Evolutionary conservation across 805 yeast genomes (phyloP).

Genomic region (Metschnikowia reukaufii): DNA sequence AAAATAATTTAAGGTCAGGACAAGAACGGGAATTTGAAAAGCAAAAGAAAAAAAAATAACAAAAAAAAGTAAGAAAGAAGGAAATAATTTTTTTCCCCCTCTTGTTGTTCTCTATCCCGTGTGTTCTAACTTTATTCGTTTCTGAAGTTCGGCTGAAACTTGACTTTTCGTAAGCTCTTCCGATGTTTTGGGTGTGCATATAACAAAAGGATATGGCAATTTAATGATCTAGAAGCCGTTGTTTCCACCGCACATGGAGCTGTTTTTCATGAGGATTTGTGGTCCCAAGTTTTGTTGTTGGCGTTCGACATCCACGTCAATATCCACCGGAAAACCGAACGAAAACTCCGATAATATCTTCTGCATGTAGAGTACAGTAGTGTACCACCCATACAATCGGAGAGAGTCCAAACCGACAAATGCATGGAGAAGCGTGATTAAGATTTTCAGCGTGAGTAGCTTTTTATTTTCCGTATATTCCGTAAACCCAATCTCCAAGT

Average conservation of each 20-base stretch:
- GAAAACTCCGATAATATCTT: slow-evolving; percentile 6
- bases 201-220: not conserved
- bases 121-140: no score
- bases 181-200: slow-evolving; percentile 10
- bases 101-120: not conserved
- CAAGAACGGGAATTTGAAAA: not conserved
- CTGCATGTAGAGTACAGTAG: slow-evolving; percentile 18
- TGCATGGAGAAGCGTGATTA: slow-evolving; percentile 14
- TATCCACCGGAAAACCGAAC: slow-evolving; percentile 4
- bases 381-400: slow-evolving; percentile 25
- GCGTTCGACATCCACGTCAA: slow-evolving; percentile 6
- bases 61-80: not conserved
- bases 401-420: slow-evolving; percentile 22
- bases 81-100: not conserved
- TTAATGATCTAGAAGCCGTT: not conserved
- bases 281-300: not conserved
- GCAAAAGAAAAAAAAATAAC: not conserved
- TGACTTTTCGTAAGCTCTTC: no score
- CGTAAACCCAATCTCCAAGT: slow-evolving; percentile 17
- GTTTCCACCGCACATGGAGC: slow-evolving; percentile 1
- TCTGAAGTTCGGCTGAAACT: no score
- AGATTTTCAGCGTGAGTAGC: slow-evolving; percentile 15
- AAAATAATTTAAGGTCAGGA: no score
- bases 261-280: not conserved
- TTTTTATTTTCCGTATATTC: slow-evolving; percentile 14